These are phyloP conservation scores for Kodamaea neixiangensis DNA, from an alignment of 805 yeast species.

Conservation along the genomic window DNA sequence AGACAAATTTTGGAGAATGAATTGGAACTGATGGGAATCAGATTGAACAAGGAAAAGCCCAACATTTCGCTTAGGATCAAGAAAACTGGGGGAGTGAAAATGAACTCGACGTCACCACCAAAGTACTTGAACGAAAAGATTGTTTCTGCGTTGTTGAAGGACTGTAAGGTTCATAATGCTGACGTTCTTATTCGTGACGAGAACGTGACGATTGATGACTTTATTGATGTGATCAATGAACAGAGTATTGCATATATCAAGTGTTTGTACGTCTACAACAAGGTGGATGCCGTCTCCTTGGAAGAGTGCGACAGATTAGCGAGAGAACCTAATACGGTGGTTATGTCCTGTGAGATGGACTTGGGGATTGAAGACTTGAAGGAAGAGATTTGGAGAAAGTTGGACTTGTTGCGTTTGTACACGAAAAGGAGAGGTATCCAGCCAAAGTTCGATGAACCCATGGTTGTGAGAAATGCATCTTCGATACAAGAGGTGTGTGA, in stretches of 20 bases:
- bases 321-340: slow-evolving; percentile 88
- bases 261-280: slow-evolving; percentile 92
- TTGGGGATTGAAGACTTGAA: slow-evolving; percentile 85
- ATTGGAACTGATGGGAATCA: slow-evolving; percentile 89
- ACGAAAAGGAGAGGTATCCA: slow-evolving; percentile 83
- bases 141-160: slow-evolving; percentile 74
- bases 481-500: slow-evolving; percentile 88
- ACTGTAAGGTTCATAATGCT: slow-evolving; percentile 88
- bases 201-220: slow-evolving; percentile 86
- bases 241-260: slow-evolving; percentile 85
- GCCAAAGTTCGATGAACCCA: slow-evolving; percentile 85
- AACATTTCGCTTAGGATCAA: slow-evolving; percentile 73
- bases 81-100: slow-evolving; percentile 89
- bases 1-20: slow-evolving; percentile 84
- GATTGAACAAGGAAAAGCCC: slow-evolving; percentile 81
- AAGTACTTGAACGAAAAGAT: slow-evolving; percentile 79
- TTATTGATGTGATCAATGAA: slow-evolving; percentile 86
- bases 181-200: slow-evolving; percentile 91
- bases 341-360: slow-evolving; percentile 88
- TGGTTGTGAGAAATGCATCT: slow-evolving; percentile 82
- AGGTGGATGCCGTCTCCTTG: slow-evolving; percentile 90
- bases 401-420: slow-evolving; percentile 75
- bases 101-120: slow-evolving; percentile 80
- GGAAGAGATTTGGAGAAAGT: slow-evolving; percentile 91
- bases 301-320: slow-evolving; percentile 95